These are phyloP conservation scores for Populus trichocarpa DNA, from an alignment of 441 rosid genomes.

Conservation along the genomic window DNA sequence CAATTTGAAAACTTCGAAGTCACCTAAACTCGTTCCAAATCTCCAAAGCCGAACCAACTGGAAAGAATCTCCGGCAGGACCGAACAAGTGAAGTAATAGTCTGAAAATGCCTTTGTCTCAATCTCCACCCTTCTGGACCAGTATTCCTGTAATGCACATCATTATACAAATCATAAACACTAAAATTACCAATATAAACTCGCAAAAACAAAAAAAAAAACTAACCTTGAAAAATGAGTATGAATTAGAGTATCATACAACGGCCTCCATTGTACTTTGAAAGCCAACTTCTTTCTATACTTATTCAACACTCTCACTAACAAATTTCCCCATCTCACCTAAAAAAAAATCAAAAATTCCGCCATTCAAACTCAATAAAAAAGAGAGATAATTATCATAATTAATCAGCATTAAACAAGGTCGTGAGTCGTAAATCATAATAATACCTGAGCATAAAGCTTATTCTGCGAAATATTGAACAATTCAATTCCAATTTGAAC, in stretches of 20 bases:
- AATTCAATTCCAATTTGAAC: slow-evolving; percentile 69
- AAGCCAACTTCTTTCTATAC: slow-evolving; percentile 69
- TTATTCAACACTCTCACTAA: slow-evolving; percentile 76
- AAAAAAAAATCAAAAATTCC: slow-evolving; percentile 5
- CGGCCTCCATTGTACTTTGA: slow-evolving; percentile 89
- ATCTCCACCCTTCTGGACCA: slow-evolving; percentile 99
- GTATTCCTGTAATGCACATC: slow-evolving; percentile 55
- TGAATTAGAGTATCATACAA: slow-evolving; percentile 81
- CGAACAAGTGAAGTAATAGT: slow-evolving; percentile 84
- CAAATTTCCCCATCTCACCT: slow-evolving; percentile 98
- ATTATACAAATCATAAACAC: not conserved
- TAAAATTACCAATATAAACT: not conserved
- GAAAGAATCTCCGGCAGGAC: slow-evolving; percentile 85
- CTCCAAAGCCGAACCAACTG: slow-evolving; percentile 82
- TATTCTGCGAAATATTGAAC: slow-evolving; percentile 63
- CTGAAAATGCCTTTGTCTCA: slow-evolving; percentile 94
- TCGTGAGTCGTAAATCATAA: not conserved
- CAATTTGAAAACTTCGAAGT: slow-evolving; percentile 16
- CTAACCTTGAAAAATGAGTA: slow-evolving; percentile 89
- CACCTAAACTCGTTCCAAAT: slow-evolving; percentile 97
- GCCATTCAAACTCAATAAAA: slow-evolving; percentile 20
- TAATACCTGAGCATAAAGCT: slow-evolving; percentile 85
- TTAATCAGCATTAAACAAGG: not conserved
- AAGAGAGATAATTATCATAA: slow-evolving; percentile 3
- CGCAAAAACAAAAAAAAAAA: not conserved